Conservation (phyloP, 148 eudicot genomes). For the Euryodendron excelsum region DNA sequence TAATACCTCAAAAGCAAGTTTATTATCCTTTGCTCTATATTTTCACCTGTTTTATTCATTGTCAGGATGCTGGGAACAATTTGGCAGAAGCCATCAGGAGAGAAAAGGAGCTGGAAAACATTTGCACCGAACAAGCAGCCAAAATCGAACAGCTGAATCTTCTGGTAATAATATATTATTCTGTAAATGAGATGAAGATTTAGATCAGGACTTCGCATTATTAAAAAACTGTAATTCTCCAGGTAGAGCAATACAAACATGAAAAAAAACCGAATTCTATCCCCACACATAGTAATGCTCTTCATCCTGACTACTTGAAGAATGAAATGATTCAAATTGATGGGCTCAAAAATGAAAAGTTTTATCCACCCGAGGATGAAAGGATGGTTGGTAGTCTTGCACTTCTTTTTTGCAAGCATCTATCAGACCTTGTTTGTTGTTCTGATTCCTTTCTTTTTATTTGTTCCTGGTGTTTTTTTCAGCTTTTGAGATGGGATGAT, state of each 20-base stretch:
- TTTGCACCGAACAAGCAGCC: conserved; percentile 71
- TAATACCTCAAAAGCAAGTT: background rate
- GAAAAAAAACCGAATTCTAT: conserved; percentile 13
- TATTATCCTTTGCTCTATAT: background rate
- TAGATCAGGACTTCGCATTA: background rate
- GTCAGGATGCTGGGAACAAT: conserved; percentile 40
- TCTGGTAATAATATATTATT: conserved; percentile 39
- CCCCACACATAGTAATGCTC: background rate
- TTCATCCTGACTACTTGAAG: conserved; percentile 8
- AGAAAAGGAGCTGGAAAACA: conserved; percentile 57
- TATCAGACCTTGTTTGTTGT: background rate
- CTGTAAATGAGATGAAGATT: background rate
- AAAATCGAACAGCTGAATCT: conserved; percentile 78
- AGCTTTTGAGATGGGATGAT: conserved; percentile 41
- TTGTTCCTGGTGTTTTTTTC: conserved; percentile 4
- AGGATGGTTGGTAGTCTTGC: conserved; percentile 46
- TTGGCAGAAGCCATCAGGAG: conserved; percentile 34
- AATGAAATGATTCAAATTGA: conserved; percentile 16
- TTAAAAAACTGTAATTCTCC: conserved; percentile 21
- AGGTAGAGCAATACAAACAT: conserved; percentile 65
- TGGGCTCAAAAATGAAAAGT: conserved; percentile 16
- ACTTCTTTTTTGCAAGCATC: background rate
- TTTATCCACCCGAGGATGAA: conserved; percentile 21
- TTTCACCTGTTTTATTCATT: conserved; percentile 9
- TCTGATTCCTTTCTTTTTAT: background rate